Evolutionary conservation across 2,329 filamentous ascomycete genomes (phyloP).

Genomic region (Colletotrichum sp.): DNA sequence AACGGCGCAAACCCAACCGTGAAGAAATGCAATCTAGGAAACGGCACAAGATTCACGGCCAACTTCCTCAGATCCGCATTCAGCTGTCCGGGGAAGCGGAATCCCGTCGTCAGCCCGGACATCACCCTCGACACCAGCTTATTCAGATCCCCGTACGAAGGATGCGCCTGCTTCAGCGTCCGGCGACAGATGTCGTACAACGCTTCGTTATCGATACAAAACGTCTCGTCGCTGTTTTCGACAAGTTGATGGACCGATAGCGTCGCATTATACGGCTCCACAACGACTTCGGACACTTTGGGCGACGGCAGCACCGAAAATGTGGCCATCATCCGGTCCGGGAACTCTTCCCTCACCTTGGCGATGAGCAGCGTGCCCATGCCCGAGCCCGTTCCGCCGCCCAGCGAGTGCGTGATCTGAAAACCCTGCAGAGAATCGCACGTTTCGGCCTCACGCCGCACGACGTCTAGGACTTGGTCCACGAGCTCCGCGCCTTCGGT

Average conservation of each 20-base stretch:
- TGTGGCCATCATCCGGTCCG: constrained; percentile 99
- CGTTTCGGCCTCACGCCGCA: constrained; percentile 97
- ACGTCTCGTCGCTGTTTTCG: constrained; percentile 99
- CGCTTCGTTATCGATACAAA: constrained; percentile 99
- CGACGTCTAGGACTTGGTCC: constrained; percentile 96
- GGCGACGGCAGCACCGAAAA: constrained; percentile 98
- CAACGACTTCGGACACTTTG: constrained; percentile 99
- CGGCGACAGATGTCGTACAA: constrained; percentile 99
- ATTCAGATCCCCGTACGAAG: constrained; percentile 98
- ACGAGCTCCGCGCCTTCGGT: constrained; percentile 99
- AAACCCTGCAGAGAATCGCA: constrained; percentile 99
- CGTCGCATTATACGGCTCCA: constrained; percentile 99
- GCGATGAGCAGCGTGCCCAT: constrained; percentile 99
- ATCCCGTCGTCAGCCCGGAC: constrained; percentile 97
- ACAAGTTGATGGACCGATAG: constrained; percentile 98
- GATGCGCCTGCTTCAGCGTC: constrained; percentile 97
- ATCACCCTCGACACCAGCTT: constrained; percentile 99
- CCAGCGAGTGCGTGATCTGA: constrained; percentile 99
- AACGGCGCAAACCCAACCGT: constrained; percentile 99
- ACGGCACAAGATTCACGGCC: constrained; percentile 99
- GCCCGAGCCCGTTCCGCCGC: constrained; percentile 99
- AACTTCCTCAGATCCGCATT: constrained; percentile 99
- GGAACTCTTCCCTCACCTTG: constrained; percentile 99
- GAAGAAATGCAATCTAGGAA: constrained; percentile 99
- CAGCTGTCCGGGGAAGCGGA: constrained; percentile 99